Evolutionary conservation across 2,329 filamentous ascomycete species (phyloP), one percentile per base, ranked within the genome.

Genomic region (Helotiales sp.): DNA sequence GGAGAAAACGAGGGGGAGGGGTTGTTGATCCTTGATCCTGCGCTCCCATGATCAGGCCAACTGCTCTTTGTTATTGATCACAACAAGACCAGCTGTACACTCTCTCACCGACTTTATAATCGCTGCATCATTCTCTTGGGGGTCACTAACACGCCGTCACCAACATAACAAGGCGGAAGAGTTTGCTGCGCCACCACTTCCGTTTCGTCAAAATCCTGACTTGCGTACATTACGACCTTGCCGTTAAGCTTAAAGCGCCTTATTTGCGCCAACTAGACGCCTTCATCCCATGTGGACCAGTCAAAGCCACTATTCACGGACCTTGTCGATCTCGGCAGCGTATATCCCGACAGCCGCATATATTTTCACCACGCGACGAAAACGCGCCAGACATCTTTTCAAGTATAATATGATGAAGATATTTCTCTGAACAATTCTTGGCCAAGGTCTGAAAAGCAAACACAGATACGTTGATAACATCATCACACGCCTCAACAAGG

Each of bases 221-320:
- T 31, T 49, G 44, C 53, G 53, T 55, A 55, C 33, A 27, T 31
- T 29, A 30, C 42, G 42, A 49, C 24, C 22, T 27, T 19, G 30
- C 30, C 24, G 48, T 50, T 58, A 58, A 54, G 55, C 55, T 54
- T 58, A 50, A 58, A 51, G 36, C 46, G 55, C 50, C 55, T 27
- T 46, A 15, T 44, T 33, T 13, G 27, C 50, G 40, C 42, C 49
- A 27, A 27, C 24, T 54, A 25, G 13, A 50, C 54, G 47, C 33
- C 46, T n/a, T 48, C 10, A 49, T 22, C 25, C 42, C 15, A 31
- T 33, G 40, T 30, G 46, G 46, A 17, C 19, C 22, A 22, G 8
- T 7, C 27, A 12, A 47, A 47, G 42, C 15, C 13, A 44, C n/a
- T n/a, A 51, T 15, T 15, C 24, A 38, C 33, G 19, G 17, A n/a